Conservation (phyloP, 352 stramenopile genomes). For the Poterioochromonas sp. region DNA sequence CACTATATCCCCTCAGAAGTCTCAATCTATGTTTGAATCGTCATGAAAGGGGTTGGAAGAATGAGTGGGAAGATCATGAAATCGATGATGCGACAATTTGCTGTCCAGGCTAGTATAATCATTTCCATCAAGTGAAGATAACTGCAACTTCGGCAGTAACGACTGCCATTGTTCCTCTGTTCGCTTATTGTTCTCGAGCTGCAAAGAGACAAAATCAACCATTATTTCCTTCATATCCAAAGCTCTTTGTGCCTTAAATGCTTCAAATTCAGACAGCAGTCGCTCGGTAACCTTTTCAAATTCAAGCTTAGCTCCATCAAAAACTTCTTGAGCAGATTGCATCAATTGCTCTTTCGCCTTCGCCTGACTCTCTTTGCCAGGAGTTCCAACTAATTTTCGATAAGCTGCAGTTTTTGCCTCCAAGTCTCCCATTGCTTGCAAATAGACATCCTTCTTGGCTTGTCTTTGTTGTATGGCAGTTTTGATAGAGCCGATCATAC, state of each 20-base stretch:
- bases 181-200: conserved; percentile 50
- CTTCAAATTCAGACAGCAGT: conserved; percentile 75
- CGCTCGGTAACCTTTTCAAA: conserved; percentile 78
- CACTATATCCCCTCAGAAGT: too few relatives aligned
- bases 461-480: conserved; percentile 74
- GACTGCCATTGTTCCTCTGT: neutral
- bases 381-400: conserved; percentile 37
- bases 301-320: conserved; percentile 71
- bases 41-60: too few relatives aligned
- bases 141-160: conserved; percentile 16
- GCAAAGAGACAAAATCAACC: conserved; percentile 79
- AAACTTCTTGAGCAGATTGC: conserved; percentile 51
- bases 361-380: conserved; percentile 37
- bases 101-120: too few relatives aligned
- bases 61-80: too few relatives aligned
- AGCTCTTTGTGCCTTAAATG: conserved; percentile 77
- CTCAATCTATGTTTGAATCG: too few relatives aligned
- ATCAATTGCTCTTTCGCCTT: conserved; percentile 39
- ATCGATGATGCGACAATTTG: too few relatives aligned
- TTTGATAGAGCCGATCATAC: conserved; percentile 75
- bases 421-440: conserved; percentile 39
- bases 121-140: conserved; percentile 1
- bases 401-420: conserved; percentile 39
- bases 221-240: conserved; percentile 82
- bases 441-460: conserved; percentile 67